Base-by-base conservation (phyloP, 2,329 filamentous ascomycete genomes). In the Penicillium sp. region DNA sequence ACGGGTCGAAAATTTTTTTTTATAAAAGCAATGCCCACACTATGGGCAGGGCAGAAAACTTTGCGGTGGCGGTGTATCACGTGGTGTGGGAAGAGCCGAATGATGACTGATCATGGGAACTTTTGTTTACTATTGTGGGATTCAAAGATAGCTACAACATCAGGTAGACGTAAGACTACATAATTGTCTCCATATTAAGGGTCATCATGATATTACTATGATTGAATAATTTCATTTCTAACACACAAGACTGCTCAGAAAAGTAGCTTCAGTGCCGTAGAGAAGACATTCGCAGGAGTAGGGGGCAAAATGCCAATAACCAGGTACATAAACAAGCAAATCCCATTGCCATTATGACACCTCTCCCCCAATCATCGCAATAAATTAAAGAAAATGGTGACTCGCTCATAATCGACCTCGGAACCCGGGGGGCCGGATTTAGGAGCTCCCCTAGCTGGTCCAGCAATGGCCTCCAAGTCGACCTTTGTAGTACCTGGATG, bases 401-500 rank as follows among this genome's bases (percentile, higher is more conserved):
- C 81, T 64, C 88, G 88, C 76, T 97, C 92, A 59, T 68, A 70
- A 29, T 71, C 67, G 14, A 92, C 78, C 69, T 94, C 90, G 33
- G 88, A 84, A 9, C 85, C 78, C 0, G 83, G 86, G 25, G 81
- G 81, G 0, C 80, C 76, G 35, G 81, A 75, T 57, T 81, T 84
- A 67, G 72, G 66, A 27, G 84, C 78, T 20, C 80, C 83, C 65
- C 79, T 83, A 1, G 82, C 84, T 59, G 90, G 81, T 6, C 87
- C 86, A 1, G 89, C 89, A 60, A 92, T 84, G 55, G 93, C 79
- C 65, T 93, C 89, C 7, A 95, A 81, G 64, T 92, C 88, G 49
- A 96, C 82, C 44, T 87, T 82, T 63, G 94, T 96, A 49, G 91
- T 81, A 6, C 90, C 91, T 1, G 83, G 82, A 25, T 84, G 81